phyloP scores from a whole-genome alignment of 2,329 filamentous ascomycete species.

The Cercospora zeina region DNA sequence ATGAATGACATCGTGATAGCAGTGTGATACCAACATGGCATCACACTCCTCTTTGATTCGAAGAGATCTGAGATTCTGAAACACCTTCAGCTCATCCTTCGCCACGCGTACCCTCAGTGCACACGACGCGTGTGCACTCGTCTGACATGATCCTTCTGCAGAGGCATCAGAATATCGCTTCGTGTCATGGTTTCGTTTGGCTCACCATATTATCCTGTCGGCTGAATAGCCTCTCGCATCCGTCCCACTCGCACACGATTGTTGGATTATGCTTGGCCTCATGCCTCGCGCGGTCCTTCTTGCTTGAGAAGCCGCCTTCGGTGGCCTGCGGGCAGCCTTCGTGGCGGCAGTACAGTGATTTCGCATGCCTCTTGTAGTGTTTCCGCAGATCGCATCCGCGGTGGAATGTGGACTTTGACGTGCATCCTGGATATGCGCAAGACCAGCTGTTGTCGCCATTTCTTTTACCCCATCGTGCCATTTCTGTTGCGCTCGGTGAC shows the following conservation, averaged over 20 bases:
- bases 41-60: background rate
- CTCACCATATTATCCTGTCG: constrained; percentile 63
- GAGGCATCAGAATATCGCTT: constrained; percentile 14
- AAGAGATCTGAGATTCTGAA: background rate
- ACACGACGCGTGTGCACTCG: constrained; percentile 31
- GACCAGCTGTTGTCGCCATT: constrained; percentile 56
- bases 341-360: constrained; percentile 61
- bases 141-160: constrained; percentile 37
- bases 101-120: constrained; percentile 16
- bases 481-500: constrained; percentile 39
- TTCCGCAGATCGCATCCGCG: constrained; percentile 63
- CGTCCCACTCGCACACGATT: constrained; percentile 60
- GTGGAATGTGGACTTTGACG: constrained; percentile 59
- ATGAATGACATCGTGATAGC: background rate
- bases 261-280: constrained; percentile 63
- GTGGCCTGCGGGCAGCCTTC: constrained; percentile 59
- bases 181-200: background rate
- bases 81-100: constrained; percentile 6
- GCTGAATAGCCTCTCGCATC: constrained; percentile 60
- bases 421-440: constrained; percentile 60
- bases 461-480: constrained; percentile 44
- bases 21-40: constrained; percentile 6
- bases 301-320: constrained; percentile 61
- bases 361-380: constrained; percentile 63
- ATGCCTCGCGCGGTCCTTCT: constrained; percentile 62